These are phyloP conservation scores for Groenewaldozyma tartarivorans DNA, from an alignment of 805 yeast species.

Conservation along the genomic window DNA sequence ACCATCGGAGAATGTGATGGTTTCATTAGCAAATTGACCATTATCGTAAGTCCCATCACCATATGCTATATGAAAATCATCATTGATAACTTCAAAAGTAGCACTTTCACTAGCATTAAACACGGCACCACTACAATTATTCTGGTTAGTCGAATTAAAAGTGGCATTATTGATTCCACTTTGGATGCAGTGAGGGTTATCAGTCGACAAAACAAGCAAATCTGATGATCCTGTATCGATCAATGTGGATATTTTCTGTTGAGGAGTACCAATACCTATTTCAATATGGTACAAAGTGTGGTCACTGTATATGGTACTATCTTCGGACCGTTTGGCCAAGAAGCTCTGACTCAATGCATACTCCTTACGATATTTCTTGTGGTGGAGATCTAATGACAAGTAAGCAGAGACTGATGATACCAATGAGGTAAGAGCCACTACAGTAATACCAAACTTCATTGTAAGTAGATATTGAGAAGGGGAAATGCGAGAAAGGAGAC, in stretches of 20 bases:
- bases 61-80: conserved; percentile 22
- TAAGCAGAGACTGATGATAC: too few species aligned
- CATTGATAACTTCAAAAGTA: conserved; percentile 15
- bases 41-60: conserved; percentile 41
- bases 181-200: conserved; percentile 9
- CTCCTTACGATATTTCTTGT: too few species aligned
- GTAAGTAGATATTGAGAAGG: too few species aligned
- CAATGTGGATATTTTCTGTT: conserved; percentile 42
- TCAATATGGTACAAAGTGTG: conserved; percentile 9
- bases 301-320: not conserved
- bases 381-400: too few species aligned
- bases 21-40: conserved; percentile 58
- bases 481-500: too few species aligned
- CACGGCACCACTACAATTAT: conserved; percentile 16
- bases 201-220: conserved; percentile 39
- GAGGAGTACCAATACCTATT: conserved; percentile 47
- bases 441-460: too few species aligned
- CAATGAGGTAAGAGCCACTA: too few species aligned
- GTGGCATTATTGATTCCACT: conserved; percentile 5
- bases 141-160: conserved; percentile 1
- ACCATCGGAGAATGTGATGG: conserved; percentile 43
- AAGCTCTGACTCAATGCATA: too few species aligned
- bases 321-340: too few species aligned
- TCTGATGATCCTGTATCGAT: conserved; percentile 69
- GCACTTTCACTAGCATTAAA: conserved; percentile 23